Evolutionary conservation across 768 basidiomycete species (phyloP), one percentile per base, ranked within the genome.

Genomic region (Cytidiella melzeri): DNA sequence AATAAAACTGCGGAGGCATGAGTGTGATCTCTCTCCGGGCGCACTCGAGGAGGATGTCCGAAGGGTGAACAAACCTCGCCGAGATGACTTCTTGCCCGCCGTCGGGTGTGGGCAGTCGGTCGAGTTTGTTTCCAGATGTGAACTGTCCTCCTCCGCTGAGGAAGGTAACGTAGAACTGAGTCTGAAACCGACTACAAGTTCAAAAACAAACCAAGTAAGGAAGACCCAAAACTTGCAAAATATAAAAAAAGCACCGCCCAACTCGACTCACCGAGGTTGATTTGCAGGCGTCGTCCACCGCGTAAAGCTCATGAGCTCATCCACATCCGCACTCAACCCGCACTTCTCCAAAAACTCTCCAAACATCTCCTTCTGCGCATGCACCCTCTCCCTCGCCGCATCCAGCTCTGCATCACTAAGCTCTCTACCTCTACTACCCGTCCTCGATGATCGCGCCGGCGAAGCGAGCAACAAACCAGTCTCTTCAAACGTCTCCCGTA

Each of bases 401-500:
- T 83, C 79, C 45, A 86, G 61, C 0, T 67, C 61, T 0, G 57
- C 45, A 46, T 79, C 69, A 27, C 19, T 45, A 6, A 41, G 54
- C 41, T 9, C 50, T 42, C 13, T 50, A 43, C 43, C 34, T n/a
- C n/a, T n/a, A 55, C 48, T 26, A 45, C 48, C 39, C 24, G 51
- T 42, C 19, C 51, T 48, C 0, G 71, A 58, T n/a, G n/a, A n/a
- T n/a, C n/a, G n/a, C n/a, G n/a, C n/a, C n/a, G n/a, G n/a, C 11
- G 78, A 76, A 10, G 81, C 82, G 12, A 87, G 62, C 12, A 87
- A 63, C 24, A 87, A 63, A 1, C 85, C 86, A 2, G 84, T 74
- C 60, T 89, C 86, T 58, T 89, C 86, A 50, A 89, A 87, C 0
- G 84, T 82, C 65, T 89, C 85, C 15, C 86, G 73, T 39, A 87